These are phyloP conservation scores for Podospora pseudocomata DNA, from an alignment of 495 filamentous ascomycete species.

Conservation along the genomic window DNA sequence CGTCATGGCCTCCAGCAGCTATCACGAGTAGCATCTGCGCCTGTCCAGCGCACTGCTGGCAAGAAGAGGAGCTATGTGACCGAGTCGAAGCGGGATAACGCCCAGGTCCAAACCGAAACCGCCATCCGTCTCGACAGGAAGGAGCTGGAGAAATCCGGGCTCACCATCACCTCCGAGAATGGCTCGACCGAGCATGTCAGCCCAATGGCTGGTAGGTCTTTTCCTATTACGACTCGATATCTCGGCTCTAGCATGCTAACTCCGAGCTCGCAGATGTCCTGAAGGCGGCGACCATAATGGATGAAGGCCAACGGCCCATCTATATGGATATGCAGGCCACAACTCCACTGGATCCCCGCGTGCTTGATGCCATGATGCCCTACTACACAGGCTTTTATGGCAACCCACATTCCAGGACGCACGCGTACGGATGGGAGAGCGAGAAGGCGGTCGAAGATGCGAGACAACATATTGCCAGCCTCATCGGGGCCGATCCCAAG, in stretches of 20 bases:
- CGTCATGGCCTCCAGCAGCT: slow-evolving; percentile 43
- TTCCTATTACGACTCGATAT: not conserved
- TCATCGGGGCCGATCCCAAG: slow-evolving; percentile 93
- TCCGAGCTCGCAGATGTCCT: slow-evolving; percentile 57
- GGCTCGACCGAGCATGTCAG: slow-evolving; percentile 57
- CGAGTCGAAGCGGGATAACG: slow-evolving; percentile 73
- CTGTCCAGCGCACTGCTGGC: slow-evolving; percentile 17
- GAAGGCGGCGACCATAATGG: slow-evolving; percentile 89
- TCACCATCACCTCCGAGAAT: slow-evolving; percentile 50
- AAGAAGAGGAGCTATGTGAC: slow-evolving; percentile 70
- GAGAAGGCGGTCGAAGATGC: slow-evolving; percentile 90
- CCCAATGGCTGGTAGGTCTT: slow-evolving; percentile 63
- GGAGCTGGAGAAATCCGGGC: slow-evolving; percentile 70
- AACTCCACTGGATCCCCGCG: slow-evolving; percentile 90
- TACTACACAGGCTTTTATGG: slow-evolving; percentile 92
- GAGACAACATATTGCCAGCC: slow-evolving; percentile 71
- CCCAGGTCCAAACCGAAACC: slow-evolving; percentile 77
- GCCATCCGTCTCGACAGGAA: slow-evolving; percentile 81
- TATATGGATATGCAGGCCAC: slow-evolving; percentile 99
- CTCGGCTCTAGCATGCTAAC: slow-evolving; percentile 12
- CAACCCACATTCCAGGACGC: slow-evolving; percentile 95
- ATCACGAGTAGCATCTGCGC: slow-evolving; percentile 41
- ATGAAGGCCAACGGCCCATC: slow-evolving; percentile 89
- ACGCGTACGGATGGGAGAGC: slow-evolving; percentile 98
- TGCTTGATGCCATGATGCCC: slow-evolving; percentile 94